Evolutionary conservation across 495 filamentous ascomycete genomes (phyloP), one percentile per base, ranked within the genome.

Genomic region (Letharia columbiana): DNA sequence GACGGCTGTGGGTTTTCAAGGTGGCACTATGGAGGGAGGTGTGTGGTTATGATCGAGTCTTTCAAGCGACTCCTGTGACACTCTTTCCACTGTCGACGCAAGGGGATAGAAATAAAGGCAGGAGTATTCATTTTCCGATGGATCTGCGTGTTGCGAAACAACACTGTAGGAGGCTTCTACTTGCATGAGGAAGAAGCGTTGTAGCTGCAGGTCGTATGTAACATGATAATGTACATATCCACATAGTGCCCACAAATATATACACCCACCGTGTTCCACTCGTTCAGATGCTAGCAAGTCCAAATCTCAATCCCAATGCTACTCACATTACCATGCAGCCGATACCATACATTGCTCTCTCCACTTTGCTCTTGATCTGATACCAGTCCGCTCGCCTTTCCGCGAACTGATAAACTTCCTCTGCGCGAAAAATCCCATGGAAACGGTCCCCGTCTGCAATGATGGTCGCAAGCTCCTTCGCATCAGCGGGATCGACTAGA

Each of bases 351-450:
- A 98, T 96, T 33, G 91, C 92, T 77, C 89, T 87, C 81, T 99
- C 95, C 31, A 99, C 92, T 63, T 91, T 85, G 66, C 82, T 83
- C 78, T 87, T 88, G 7, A 99, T 89, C 63, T 84, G 80, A 73
- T 88, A 95, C 95, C 95, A 99, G 75, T 99, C 95, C 68, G 91
- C 92, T 66, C 95, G 80, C 66, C 95, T 79, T 75, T 96, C 91
- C 17, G 92, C 95, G 77, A 94, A 99, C 78, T 97, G 95, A 73
- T 94, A 96, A 2, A 98, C 94, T 76, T 99, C 95, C 73, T 99
- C 94, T 35, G 91, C 90, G 57, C 91, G 81, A 73, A 97, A 96
- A 65, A 98, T 90, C 4, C 95, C 95, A 20, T 87, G 80, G 74
- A 97, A 99, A 17, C 94, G 83, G 67, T 90, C 89, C 4, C 84